Evolutionary conservation across 1,139 yeast genomes (phyloP).

Genomic region (Magnusiomyces tetraspermus): DNA sequence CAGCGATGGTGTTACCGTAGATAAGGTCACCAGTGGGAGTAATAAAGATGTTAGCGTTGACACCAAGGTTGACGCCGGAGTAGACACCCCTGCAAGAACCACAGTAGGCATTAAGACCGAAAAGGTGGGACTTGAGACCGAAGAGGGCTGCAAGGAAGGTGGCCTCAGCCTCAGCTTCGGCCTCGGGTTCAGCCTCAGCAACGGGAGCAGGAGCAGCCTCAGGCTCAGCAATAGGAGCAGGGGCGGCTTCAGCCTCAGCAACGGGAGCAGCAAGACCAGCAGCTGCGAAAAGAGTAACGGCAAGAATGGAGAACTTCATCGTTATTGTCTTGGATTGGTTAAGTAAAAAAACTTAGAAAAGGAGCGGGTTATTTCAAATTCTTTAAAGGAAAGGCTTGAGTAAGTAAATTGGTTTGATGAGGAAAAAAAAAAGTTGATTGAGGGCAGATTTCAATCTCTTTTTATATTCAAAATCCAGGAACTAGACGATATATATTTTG

Average conservation of each 20-base stretch:
- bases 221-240: not conserved
- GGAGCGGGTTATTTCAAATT: not conserved
- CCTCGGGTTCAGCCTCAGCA: not conserved
- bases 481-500: no score
- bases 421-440: no score
- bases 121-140: not conserved
- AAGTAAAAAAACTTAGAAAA: not conserved
- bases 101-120: not conserved
- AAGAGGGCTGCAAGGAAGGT: not conserved
- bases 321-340: not conserved
- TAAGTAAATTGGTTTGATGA: not conserved
- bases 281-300: not conserved
- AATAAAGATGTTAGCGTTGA: slow-evolving; percentile 1
- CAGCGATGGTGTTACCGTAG: not conserved
- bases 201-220: not conserved
- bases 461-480: no score
- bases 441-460: no score
- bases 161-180: not conserved
- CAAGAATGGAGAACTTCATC: not conserved
- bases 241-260: not conserved
- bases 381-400: not conserved
- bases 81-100: not conserved
- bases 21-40: not conserved
- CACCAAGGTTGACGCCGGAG: not conserved
- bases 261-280: not conserved